Conservation (phyloP, 306 rosid genomes). For the Abrus pulchellus region DNA sequence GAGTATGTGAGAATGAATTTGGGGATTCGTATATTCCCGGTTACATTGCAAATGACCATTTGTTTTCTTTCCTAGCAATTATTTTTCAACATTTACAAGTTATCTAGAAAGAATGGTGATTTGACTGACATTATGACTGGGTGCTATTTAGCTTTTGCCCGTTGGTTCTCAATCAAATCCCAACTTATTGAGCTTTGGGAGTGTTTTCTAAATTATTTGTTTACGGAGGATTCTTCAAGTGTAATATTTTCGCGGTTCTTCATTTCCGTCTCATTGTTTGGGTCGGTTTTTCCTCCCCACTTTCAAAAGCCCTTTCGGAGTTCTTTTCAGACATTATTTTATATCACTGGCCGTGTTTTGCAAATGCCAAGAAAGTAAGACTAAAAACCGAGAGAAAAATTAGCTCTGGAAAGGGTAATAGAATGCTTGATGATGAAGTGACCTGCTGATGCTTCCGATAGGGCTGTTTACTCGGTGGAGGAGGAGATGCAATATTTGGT, state of each 20-base stretch:
- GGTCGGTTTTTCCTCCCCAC: neutral
- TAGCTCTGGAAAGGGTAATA: slow-evolving; percentile 56
- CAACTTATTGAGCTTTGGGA: slow-evolving; percentile 29
- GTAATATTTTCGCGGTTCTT: slow-evolving; percentile 1
- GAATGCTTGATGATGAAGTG: slow-evolving; percentile 62
- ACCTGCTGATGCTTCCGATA: slow-evolving; percentile 41
- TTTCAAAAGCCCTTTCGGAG: slow-evolving; percentile 2
- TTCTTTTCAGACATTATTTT: slow-evolving; percentile 19
- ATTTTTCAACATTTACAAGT: slow-evolving; percentile 29
- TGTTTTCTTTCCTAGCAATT: slow-evolving; percentile 35
- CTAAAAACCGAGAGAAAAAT: slow-evolving; percentile 42
- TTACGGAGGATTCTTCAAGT: slow-evolving; percentile 8
- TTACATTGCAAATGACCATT: slow-evolving; percentile 30
- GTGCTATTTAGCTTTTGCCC: neutral
- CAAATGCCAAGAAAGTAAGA: slow-evolving; percentile 25
- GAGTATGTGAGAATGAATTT: slow-evolving; percentile 35
- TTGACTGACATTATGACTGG: slow-evolving; percentile 12
- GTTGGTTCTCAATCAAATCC: neutral
- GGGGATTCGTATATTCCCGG: slow-evolving; percentile 21
- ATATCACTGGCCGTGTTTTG: slow-evolving; percentile 35
- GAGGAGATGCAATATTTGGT: slow-evolving; percentile 40
- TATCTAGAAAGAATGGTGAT: neutral
- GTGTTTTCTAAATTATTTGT: slow-evolving; percentile 35
- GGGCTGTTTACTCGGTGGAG: slow-evolving; percentile 55
- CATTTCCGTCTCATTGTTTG: slow-evolving; percentile 10